Conservation (phyloP, 1,284 basidiomycete genomes). For the Puccinia hordei region DNA sequence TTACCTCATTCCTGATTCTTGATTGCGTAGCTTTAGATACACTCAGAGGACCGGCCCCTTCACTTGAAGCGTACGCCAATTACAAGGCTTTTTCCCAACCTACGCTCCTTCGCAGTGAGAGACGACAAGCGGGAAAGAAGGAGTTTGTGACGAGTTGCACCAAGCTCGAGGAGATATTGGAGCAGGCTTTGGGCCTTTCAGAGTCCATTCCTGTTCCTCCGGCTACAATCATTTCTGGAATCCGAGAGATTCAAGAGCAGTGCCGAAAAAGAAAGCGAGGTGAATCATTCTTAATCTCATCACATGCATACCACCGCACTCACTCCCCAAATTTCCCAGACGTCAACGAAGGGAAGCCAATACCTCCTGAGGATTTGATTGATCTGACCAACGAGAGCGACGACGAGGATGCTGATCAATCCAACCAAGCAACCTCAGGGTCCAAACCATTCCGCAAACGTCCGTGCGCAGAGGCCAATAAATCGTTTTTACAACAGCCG, state of each 20-base stretch:
- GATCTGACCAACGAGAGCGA: slow-evolving; percentile 4
- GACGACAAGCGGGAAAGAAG: neutral
- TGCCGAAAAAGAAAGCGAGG: slow-evolving; percentile 22
- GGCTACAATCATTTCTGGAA: neutral
- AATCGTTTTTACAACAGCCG: neutral
- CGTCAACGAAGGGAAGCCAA: slow-evolving; percentile 8
- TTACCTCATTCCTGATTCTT: neutral
- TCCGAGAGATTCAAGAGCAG: slow-evolving; percentile 2
- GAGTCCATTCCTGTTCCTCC: slow-evolving; percentile 1
- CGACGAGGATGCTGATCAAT: neutral
- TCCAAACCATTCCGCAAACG: neutral
- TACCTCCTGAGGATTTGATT: slow-evolving; percentile 21
- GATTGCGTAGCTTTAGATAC: slow-evolving; percentile 4
- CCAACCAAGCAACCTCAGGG: neutral
- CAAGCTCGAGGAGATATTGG: slow-evolving; percentile 14
- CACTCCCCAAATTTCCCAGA: neutral
- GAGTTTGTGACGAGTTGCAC: slow-evolving; percentile 15
- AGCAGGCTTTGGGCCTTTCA: slow-evolving; percentile 13
- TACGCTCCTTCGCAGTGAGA: neutral
- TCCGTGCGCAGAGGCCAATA: neutral
- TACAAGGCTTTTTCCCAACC: neutral
- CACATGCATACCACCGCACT: neutral
- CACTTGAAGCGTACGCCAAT: no score
- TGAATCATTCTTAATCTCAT: neutral
- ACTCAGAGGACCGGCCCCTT: no score